phyloP scores from a whole-genome alignment of 768 basidiomycete species.

The Suillus sp. region DNA sequence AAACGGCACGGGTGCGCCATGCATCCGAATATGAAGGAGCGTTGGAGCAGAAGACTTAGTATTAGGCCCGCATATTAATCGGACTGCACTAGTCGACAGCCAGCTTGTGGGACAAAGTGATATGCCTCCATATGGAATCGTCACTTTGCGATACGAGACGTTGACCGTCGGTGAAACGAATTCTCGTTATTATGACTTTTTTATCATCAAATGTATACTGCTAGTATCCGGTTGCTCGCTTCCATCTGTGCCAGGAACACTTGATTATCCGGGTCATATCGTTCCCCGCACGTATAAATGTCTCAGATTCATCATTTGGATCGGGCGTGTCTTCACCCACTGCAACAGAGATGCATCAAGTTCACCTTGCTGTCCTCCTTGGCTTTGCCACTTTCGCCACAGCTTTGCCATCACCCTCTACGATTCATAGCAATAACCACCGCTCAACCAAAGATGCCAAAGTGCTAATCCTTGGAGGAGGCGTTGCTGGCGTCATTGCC shows the following conservation, averaged over 20 bases:
- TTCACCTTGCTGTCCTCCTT: neutral
- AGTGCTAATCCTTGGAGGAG: constrained; percentile 66
- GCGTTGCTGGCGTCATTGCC: constrained; percentile 65
- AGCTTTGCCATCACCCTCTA: neutral
- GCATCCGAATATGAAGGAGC: too few species aligned
- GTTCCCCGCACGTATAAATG: neutral
- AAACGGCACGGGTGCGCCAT: too few species aligned
- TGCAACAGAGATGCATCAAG: neutral
- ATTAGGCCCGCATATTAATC: too few species aligned
- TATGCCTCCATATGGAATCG: too few species aligned
- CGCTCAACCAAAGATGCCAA: constrained; percentile 24
- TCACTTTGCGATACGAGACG: too few species aligned
- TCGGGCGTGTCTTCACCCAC: neutral
- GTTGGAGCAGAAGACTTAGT: too few species aligned
- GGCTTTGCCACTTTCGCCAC: neutral
- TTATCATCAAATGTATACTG: neutral
- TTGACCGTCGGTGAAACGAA: too few species aligned
- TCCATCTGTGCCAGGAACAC: neutral
- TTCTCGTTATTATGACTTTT: neutral
- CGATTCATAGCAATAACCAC: neutral
- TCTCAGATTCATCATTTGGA: neutral
- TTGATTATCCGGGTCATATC: neutral
- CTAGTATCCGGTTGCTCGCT: neutral
- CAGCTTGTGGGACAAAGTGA: too few species aligned
- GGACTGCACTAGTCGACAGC: too few species aligned